These are phyloP conservation scores for Arthroderma sp. DNA, from an alignment of 2,329 filamentous ascomycete species.

Conservation along the genomic window DNA sequence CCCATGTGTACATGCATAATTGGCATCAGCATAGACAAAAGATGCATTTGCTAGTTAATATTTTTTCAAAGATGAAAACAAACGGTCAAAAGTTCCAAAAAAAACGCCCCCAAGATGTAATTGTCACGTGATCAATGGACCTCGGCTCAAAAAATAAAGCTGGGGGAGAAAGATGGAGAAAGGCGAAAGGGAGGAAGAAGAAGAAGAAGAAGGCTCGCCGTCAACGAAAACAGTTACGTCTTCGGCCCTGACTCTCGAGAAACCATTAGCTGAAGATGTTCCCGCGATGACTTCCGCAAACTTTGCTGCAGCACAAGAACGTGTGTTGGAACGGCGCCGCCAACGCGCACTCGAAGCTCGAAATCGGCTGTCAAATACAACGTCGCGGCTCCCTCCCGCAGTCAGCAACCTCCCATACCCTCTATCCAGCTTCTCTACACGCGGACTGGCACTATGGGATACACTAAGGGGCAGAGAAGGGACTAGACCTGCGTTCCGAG, in stretches of 20 bases:
- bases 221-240: no score
- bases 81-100: no score
- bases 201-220: no score
- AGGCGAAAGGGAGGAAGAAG: not conserved
- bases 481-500: constrained; percentile 74
- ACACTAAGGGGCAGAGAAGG: constrained; percentile 61
- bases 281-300: constrained; percentile 47
- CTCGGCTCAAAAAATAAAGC: not conserved
- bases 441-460: constrained; percentile 50
- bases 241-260: not conserved
- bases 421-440: constrained; percentile 43
- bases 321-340: constrained; percentile 67
- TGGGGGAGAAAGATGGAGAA: not conserved
- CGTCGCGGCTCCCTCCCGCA: constrained; percentile 42
- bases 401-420: constrained; percentile 50
- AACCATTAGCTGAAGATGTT: constrained; percentile 22
- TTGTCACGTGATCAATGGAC: not conserved
- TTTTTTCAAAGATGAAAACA: no score
- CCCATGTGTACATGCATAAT: no score
- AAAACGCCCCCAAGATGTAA: not conserved
- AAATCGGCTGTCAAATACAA: constrained; percentile 37
- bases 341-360: constrained; percentile 58
- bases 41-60: no score
- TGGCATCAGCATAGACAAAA: no score
- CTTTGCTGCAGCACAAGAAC: constrained; percentile 81